These are phyloP conservation scores for Hemerocallis citrina DNA, from an alignment of 106 monocot species.

Conservation along the genomic window DNA sequence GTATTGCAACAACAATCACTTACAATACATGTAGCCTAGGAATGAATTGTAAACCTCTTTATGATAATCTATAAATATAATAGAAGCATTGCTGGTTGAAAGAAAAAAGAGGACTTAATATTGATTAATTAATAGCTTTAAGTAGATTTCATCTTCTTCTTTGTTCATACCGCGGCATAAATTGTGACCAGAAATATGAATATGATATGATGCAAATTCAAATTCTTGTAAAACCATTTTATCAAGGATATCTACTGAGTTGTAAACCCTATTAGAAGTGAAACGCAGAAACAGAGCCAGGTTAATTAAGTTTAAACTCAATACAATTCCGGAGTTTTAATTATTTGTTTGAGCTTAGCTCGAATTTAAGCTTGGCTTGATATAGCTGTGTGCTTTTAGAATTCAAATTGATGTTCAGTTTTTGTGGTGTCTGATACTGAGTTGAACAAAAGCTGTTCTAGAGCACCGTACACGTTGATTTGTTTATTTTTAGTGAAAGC, in stretches of 20 bases:
- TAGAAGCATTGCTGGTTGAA: background rate
- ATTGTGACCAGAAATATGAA: background rate
- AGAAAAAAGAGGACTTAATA: background rate
- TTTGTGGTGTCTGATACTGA: background rate
- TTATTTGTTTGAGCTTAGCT: background rate
- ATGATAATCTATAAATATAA: background rate
- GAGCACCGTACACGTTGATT: background rate
- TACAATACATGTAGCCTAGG: too few relatives aligned
- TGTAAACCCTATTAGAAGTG: background rate
- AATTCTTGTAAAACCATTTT: background rate
- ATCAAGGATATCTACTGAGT: background rate
- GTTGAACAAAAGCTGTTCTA: background rate
- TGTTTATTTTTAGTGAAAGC: too few relatives aligned
- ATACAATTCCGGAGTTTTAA: background rate
- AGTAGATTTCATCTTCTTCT: background rate
- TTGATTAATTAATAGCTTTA: background rate
- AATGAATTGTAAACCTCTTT: background rate
- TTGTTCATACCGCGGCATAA: background rate
- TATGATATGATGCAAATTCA: background rate
- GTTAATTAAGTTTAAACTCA: background rate
- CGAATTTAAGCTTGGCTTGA: background rate
- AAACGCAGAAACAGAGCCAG: background rate
- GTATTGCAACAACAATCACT: background rate
- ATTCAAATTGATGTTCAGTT: background rate
- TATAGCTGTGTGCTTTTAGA: background rate